A percentile compares a stretch with the other conserved stretches of the same genome.
Evolutionary conservation across 169 alveolate species (phyloP).

Genomic region (Babesia caballi): DNA sequence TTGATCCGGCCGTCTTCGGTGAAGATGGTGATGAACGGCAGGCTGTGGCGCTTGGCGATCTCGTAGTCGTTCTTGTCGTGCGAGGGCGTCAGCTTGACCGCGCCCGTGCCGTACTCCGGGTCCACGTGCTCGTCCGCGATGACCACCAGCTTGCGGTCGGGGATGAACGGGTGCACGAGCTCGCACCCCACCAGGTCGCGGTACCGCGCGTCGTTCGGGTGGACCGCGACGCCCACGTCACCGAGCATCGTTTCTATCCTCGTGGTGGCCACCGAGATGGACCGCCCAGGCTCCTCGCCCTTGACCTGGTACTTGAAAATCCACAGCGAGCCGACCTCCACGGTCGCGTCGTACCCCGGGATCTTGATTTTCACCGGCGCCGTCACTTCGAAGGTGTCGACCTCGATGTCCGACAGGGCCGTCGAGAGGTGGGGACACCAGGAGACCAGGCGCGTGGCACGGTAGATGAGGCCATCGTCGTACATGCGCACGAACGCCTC

Average conservation of each 20-base stretch:
- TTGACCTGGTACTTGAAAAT: conserved; percentile 89
- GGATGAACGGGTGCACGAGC: conserved; percentile 95
- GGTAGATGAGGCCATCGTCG: conserved; percentile 92
- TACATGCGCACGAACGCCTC: conserved; percentile 94
- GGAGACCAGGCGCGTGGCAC: conserved; percentile 95
- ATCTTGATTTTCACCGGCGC: conserved; percentile 82
- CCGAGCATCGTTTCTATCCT: conserved; percentile 99
- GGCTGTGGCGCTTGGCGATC: conserved; percentile 93
- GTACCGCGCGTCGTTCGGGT: conserved; percentile 97
- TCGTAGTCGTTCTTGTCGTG: conserved; percentile 99
- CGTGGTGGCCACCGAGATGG: conserved; percentile 92
- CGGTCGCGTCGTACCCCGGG: conserved; percentile 74
- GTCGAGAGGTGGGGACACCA: conserved; percentile 98
- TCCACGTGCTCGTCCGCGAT: conserved; percentile 97
- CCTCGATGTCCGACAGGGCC: conserved; percentile 98
- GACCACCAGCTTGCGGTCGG: conserved; percentile 89
- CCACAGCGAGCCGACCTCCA: conserved; percentile 97
- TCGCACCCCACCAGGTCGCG: conserved; percentile 92
- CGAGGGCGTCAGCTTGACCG: conserved; percentile 99
- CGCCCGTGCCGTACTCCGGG: conserved; percentile 99
- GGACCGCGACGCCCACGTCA: conserved; percentile 99
- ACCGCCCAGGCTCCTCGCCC: conserved; percentile 83
- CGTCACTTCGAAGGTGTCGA: conserved; percentile 91
- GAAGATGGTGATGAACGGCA: conserved; percentile 88
- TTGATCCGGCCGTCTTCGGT: conserved; percentile 94